Percentiles rank a stretch among this genome's conserved stretches.
phyloP scores from a whole-genome alignment of 169 alveolate genomes.

The Eimeria acervulina region DNA sequence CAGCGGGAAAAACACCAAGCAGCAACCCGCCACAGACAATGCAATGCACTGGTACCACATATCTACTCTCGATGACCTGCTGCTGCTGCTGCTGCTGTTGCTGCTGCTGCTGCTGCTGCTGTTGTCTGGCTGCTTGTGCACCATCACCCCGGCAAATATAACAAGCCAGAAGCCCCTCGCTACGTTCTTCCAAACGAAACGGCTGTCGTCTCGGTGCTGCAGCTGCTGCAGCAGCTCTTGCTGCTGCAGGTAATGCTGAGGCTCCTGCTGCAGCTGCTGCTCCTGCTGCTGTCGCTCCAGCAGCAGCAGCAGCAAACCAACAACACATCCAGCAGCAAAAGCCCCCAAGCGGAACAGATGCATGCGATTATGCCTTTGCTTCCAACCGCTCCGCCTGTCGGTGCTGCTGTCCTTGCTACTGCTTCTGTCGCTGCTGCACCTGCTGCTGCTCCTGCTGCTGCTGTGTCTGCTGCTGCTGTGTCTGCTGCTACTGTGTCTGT shows the following conservation, averaged over 20 bases:
- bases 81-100: constrained; percentile 74
- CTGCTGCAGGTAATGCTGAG: constrained; percentile 6
- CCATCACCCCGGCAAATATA: constrained; percentile 14
- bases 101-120: constrained; percentile 70
- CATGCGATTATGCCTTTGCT: background rate
- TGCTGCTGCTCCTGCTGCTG: constrained; percentile 63
- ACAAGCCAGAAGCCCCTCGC: constrained; percentile 40
- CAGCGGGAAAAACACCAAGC: constrained; percentile 30
- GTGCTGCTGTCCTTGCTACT: background rate
- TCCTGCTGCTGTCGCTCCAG: constrained; percentile 46
- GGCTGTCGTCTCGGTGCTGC: constrained; percentile 21
- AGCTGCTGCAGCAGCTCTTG: background rate
- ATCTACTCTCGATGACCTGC: constrained; percentile 38
- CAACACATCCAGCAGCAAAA: constrained; percentile 27
- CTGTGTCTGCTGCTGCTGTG: constrained; percentile 2
- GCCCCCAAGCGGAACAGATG: background rate
- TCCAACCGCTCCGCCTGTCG: background rate
- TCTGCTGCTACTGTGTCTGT: background rate
- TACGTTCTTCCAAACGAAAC: background rate
- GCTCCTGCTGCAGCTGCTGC: background rate
- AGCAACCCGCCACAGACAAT: constrained; percentile 46
- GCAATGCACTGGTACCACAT: constrained; percentile 53
- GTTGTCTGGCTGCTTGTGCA: constrained; percentile 15
- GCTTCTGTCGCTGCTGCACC: constrained; percentile 36
- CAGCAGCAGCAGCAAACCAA: constrained; percentile 71